Evolutionary conservation across 179 eudicot species (phyloP), one percentile per base, ranked within the genome.

Genomic region (Patellifolia procumbens): DNA sequence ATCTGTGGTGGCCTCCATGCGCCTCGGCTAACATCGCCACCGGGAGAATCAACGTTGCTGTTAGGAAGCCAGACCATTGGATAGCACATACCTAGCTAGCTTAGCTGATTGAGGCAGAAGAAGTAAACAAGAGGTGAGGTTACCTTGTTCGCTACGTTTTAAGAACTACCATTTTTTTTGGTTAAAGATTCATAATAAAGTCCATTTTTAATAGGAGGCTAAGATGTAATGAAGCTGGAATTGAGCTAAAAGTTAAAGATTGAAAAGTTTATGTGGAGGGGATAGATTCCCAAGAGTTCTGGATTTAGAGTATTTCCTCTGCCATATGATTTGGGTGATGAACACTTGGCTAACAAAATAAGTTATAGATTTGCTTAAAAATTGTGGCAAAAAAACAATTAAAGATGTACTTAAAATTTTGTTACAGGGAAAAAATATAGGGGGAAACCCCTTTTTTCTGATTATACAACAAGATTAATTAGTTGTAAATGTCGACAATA

Each of bases 261-360:
- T 39, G 46, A 24, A n/a, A n/a, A 64, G 4, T 63, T 55, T 76
- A 31, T 81, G 80, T 81, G 83, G 83, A 81, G 83, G 37, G 59
- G 48, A 72, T 24, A 67, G 64, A 34, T 12, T 24, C 76, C 63
- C 49, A 29, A 53, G 7, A 60, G 73, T 77, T 59, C 5, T 55
- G 68, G 58, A 42, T 78, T 62, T 13, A n/a, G 51, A 4, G 35
- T 43, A 22, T n/a, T 24, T 58, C n/a, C 26, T 78, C 24, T 73
- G 49, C 82, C 82, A 74, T 80, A 60, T 80, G 77, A 72, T 72
- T 2, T 71, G 80, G 83, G 83, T 76, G 70, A 76, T 72, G 72
- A 56, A 71, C 72, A 72, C 80, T 81, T 76, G 83, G 83, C 74
- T 74, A 66, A 32, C 26, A 79, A 74, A 56, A 68, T 60, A 56